Conservation (phyloP, 2,329 filamentous ascomycete species). For the Volutella citrinella region DNA sequence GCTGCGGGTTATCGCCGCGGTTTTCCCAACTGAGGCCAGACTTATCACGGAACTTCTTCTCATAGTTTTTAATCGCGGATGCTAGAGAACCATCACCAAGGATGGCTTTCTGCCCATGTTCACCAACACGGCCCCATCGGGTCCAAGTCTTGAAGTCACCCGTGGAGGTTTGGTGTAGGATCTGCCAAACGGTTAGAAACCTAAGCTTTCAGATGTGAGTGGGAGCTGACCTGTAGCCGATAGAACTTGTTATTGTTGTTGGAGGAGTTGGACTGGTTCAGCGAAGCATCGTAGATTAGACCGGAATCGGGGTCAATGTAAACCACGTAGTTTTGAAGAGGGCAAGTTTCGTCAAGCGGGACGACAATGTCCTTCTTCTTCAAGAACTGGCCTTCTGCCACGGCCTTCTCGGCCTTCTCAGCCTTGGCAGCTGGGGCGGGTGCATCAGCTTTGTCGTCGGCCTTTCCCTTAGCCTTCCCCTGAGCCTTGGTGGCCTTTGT, state of each 20-base stretch:
- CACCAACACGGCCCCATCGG: constrained; percentile 76
- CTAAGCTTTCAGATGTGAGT: too few species aligned
- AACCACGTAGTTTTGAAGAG: constrained; percentile 45
- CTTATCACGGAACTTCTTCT: constrained; percentile 63
- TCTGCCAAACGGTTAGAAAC: constrained; percentile 29
- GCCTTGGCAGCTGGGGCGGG: constrained; percentile 20
- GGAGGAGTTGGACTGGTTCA: constrained; percentile 73
- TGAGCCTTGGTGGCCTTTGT: constrained; percentile 26
- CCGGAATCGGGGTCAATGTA: constrained; percentile 60
- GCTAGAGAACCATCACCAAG: constrained; percentile 41
- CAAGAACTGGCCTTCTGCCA: constrained; percentile 44
- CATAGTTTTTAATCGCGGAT: constrained; percentile 48
- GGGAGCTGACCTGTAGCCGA: constrained; percentile 57
- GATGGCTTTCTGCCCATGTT: constrained; percentile 47
- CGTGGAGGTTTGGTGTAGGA: constrained; percentile 38
- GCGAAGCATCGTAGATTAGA: constrained; percentile 72
- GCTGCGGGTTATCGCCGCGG: constrained; percentile 53
- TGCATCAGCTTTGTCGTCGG: constrained; percentile 19
- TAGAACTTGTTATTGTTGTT: constrained; percentile 85
- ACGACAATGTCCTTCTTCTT: constrained; percentile 45
- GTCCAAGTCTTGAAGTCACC: constrained; percentile 63
- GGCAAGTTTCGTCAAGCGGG: constrained; percentile 48
- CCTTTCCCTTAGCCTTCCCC: constrained; percentile 19
- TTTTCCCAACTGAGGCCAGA: constrained; percentile 55
- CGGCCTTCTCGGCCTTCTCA: constrained; percentile 31